Evolutionary conservation across 2,329 filamentous ascomycete genomes (phyloP).

Genomic region (Pseudovirgaria hyperparasitica): DNA sequence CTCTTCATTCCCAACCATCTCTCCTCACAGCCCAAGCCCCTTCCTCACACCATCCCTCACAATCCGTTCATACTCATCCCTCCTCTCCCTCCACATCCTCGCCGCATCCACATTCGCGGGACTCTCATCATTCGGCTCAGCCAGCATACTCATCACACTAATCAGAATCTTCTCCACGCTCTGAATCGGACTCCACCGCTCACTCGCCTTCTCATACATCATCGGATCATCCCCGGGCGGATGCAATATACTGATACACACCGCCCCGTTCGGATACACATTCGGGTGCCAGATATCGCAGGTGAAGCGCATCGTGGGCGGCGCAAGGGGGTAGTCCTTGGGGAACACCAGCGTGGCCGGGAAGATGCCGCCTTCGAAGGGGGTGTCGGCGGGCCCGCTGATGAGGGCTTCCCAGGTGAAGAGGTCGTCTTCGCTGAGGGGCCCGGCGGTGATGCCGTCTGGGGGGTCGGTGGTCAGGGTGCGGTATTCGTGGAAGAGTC

Average conservation of each 20-base stretch:
- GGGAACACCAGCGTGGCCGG: constrained; percentile 76
- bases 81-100: constrained; percentile 71
- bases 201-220: constrained; percentile 80
- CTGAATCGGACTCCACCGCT: constrained; percentile 92
- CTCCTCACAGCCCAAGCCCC: constrained; percentile 20
- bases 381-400: constrained; percentile 87
- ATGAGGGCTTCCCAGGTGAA: constrained; percentile 95
- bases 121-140: constrained; percentile 87
- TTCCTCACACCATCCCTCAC: constrained; percentile 46
- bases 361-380: constrained; percentile 93
- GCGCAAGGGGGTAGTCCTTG: constrained; percentile 70
- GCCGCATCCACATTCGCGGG: constrained; percentile 93
- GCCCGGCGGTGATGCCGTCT: constrained; percentile 94
- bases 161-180: constrained; percentile 89
- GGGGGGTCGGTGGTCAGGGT: constrained; percentile 86
- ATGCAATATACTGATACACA: constrained; percentile 96
- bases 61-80: constrained; percentile 61
- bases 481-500: constrained; percentile 93
- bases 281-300: constrained; percentile 88
- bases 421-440: constrained; percentile 86
- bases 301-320: constrained; percentile 80
- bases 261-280: constrained; percentile 73
- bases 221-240: constrained; percentile 88
- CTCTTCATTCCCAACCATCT: neutral
- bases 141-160: constrained; percentile 83